phyloP scores from a whole-genome alignment of 225 moss, liverwort and hornwort species.

The Physcomitrellopsis africana region DNA sequence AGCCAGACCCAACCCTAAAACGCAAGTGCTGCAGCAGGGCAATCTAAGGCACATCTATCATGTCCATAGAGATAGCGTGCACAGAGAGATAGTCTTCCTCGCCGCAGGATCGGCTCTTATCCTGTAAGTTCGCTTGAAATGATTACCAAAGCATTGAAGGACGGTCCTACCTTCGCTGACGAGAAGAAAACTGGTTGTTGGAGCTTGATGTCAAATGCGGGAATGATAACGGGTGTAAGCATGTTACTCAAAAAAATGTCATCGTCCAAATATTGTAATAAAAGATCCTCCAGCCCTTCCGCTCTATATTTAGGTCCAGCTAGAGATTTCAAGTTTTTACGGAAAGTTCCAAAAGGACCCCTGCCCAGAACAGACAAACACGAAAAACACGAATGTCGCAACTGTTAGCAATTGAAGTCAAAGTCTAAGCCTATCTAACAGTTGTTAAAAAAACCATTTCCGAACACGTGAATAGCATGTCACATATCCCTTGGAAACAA shows the following conservation, averaged over 20 bases:
- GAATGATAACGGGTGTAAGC: slow-evolving; percentile 56
- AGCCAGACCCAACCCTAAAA: neutral
- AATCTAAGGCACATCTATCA: neutral
- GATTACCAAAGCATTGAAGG: neutral
- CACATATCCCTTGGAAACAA: no score
- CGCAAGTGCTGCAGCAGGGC: neutral
- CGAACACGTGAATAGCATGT: no score
- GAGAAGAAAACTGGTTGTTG: slow-evolving; percentile 68
- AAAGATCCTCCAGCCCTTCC: slow-evolving; percentile 46
- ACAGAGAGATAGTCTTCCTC: neutral
- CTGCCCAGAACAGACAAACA: slow-evolving; percentile 30
- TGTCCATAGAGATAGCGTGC: neutral
- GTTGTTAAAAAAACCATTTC: no score
- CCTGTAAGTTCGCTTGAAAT: neutral
- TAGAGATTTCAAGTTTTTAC: slow-evolving; percentile 46
- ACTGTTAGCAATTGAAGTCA: neutral
- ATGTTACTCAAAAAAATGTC: slow-evolving; percentile 27
- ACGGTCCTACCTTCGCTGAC: slow-evolving; percentile 36
- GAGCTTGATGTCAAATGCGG: slow-evolving; percentile 58
- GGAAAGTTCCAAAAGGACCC: slow-evolving; percentile 47
- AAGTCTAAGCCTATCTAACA: neutral
- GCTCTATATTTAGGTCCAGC: slow-evolving; percentile 50
- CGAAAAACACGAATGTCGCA: neutral
- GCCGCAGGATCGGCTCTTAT: neutral
- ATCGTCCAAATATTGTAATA: slow-evolving; percentile 29